Percentiles rank a stretch among this genome's conserved stretches.
These are phyloP conservation scores for Eutrema heterophyllum DNA, from an alignment of 345 rosid species.

Conservation along the genomic window DNA sequence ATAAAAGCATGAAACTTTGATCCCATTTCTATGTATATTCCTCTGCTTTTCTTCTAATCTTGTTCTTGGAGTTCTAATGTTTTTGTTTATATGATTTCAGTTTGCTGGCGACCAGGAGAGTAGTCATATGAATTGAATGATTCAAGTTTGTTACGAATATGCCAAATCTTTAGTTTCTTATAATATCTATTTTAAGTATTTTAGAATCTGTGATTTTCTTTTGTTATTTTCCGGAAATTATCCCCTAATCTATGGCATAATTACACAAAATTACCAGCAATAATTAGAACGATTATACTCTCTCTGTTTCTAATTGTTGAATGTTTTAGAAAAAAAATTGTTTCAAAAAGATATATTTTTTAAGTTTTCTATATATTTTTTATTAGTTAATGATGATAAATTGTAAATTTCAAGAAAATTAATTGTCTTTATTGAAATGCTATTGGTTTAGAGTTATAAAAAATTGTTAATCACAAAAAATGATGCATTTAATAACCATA, in stretches of 20 bases:
- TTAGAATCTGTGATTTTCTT: not conserved
- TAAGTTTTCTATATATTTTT: too few relatives aligned
- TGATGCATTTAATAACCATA: too few relatives aligned
- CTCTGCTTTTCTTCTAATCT: not conserved
- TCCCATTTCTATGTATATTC: not conserved
- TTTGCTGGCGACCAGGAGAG: conserved; percentile 3
- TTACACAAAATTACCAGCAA: not conserved
- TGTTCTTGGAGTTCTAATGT: not conserved
- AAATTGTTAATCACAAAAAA: too few relatives aligned
- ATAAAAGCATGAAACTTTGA: conserved; percentile 32
- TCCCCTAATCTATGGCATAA: not conserved
- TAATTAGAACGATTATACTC: not conserved
- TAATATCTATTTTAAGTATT: not conserved
- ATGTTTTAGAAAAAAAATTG: too few relatives aligned
- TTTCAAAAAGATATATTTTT: too few relatives aligned
- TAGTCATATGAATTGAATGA: not conserved
- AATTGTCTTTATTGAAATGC: too few relatives aligned
- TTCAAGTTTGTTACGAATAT: conserved; percentile 17
- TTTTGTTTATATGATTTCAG: not conserved
- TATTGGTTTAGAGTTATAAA: too few relatives aligned
- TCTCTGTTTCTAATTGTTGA: too few relatives aligned
- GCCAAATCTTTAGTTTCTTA: not conserved
- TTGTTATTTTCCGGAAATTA: not conserved
- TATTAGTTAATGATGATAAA: too few relatives aligned
- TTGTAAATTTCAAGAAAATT: too few relatives aligned